phyloP scores from a whole-genome alignment of 208 protist genomes.

The Angomonas ambiguus region DNA sequence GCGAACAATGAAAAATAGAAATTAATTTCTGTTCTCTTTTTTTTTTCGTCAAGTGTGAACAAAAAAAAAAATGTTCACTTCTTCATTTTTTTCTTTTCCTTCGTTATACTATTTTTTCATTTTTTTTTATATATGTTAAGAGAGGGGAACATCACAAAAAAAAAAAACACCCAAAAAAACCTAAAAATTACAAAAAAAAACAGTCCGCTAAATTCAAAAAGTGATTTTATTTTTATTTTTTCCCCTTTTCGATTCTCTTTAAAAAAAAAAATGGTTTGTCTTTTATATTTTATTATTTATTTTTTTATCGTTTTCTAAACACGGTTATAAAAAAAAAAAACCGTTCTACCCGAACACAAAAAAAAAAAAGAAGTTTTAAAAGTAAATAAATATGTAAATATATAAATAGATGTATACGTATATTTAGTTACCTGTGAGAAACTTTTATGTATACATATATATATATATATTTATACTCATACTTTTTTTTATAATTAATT shows the following conservation, averaged over 20 bases:
- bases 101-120: too few species aligned
- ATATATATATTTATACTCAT: not conserved
- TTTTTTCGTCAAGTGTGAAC: too few species aligned
- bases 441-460: not conserved
- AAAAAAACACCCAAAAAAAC: not conserved
- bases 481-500: conserved; percentile 6
- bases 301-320: too few species aligned
- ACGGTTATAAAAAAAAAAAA: conserved; percentile 2
- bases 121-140: too few species aligned
- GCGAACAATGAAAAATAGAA: not conserved
- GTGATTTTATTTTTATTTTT: not conserved
- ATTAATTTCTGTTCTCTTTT: not conserved
- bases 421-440: not conserved
- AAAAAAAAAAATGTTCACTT: too few species aligned
- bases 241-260: not conserved
- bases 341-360: not conserved
- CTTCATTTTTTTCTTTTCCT: too few species aligned
- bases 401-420: not conserved
- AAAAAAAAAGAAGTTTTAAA: not conserved
- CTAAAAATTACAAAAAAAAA: conserved; percentile 1
- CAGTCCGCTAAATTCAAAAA: not conserved
- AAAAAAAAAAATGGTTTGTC: not conserved
- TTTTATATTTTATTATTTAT: not conserved
- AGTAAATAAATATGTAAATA: not conserved
- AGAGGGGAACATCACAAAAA: too few species aligned